Percentiles rank a stretch among this genome's conserved stretches.
These are phyloP conservation scores for Amauroascus niger DNA, from an alignment of 2,329 filamentous ascomycete species.

Conservation along the genomic window DNA sequence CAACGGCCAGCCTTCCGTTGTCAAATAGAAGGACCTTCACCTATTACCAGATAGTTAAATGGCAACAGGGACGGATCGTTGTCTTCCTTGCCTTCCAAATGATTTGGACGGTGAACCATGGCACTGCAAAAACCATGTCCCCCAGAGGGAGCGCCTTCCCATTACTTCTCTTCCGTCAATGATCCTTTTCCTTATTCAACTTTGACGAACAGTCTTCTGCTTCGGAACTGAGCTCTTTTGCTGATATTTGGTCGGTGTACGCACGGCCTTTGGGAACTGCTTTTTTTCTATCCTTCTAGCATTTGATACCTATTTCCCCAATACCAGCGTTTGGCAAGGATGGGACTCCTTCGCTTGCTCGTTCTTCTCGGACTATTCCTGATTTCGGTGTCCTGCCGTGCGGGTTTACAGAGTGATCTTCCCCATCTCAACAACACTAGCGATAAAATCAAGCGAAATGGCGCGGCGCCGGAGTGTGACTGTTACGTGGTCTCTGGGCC, in stretches of 20 bases:
- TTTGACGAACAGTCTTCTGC: no score
- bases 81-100: background rate
- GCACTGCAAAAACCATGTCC: background rate
- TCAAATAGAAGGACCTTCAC: no score
- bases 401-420: background rate
- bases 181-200: background rate
- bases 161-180: background rate
- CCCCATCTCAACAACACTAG: background rate
- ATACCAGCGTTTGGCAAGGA: background rate
- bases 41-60: no score
- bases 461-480: conserved; percentile 29
- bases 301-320: background rate
- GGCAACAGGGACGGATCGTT: no score
- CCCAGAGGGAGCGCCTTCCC: background rate
- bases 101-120: background rate
- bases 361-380: conserved; percentile 2
- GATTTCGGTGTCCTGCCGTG: background rate
- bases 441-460: background rate
- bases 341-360: background rate
- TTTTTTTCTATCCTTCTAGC: background rate
- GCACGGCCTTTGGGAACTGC: background rate
- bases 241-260: no score
- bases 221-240: no score
- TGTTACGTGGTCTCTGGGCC: conserved; percentile 40
- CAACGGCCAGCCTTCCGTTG: no score